Percentiles rank a stretch among this genome's conserved stretches.
These are phyloP conservation scores for Syncephalastrum racemosum DNA, from an alignment of 371 early-diverging fungal genomes.

Conservation along the genomic window DNA sequence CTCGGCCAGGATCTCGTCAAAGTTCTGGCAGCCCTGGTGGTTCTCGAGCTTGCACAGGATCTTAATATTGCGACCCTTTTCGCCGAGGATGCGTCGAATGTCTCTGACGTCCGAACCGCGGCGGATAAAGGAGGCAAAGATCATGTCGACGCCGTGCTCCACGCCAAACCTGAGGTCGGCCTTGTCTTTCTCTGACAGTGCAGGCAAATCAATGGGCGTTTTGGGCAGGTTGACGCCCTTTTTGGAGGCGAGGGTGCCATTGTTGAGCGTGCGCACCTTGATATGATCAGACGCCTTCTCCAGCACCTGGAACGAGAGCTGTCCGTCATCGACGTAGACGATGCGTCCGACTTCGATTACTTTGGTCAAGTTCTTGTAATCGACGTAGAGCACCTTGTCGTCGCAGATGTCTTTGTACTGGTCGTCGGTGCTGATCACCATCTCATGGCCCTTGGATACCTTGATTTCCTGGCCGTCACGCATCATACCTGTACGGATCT, in stretches of 20 bases:
- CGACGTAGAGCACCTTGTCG: slow-evolving; percentile 74
- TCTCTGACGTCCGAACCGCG: slow-evolving; percentile 85
- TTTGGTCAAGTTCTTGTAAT: slow-evolving; percentile 83
- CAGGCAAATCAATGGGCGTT: slow-evolving; percentile 81
- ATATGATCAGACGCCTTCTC: slow-evolving; percentile 57
- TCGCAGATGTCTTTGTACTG: slow-evolving; percentile 64
- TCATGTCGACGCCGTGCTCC: slow-evolving; percentile 89
- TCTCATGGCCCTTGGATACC: slow-evolving; percentile 62
- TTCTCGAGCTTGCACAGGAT: slow-evolving; percentile 95
- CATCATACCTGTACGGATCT: slow-evolving; percentile 82
- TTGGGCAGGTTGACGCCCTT: slow-evolving; percentile 89
- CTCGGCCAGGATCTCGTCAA: slow-evolving; percentile 90
- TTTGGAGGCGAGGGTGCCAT: slow-evolving; percentile 67
- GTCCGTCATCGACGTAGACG: slow-evolving; percentile 85
- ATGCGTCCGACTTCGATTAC: slow-evolving; percentile 74
- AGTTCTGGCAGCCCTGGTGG: slow-evolving; percentile 87
- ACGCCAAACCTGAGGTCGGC: slow-evolving; percentile 87
- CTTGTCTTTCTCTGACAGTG: slow-evolving; percentile 92
- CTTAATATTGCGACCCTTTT: slow-evolving; percentile 79
- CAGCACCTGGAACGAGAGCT: slow-evolving; percentile 76
- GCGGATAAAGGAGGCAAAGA: slow-evolving; percentile 96
- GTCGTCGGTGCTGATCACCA: slow-evolving; percentile 79
- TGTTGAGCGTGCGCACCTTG: slow-evolving; percentile 70
- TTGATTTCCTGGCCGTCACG: slow-evolving; percentile 47
- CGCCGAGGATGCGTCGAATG: slow-evolving; percentile 77